These are phyloP conservation scores for Euphrasia arctica DNA, from an alignment of 305 asterid species.

Conservation along the genomic window DNA sequence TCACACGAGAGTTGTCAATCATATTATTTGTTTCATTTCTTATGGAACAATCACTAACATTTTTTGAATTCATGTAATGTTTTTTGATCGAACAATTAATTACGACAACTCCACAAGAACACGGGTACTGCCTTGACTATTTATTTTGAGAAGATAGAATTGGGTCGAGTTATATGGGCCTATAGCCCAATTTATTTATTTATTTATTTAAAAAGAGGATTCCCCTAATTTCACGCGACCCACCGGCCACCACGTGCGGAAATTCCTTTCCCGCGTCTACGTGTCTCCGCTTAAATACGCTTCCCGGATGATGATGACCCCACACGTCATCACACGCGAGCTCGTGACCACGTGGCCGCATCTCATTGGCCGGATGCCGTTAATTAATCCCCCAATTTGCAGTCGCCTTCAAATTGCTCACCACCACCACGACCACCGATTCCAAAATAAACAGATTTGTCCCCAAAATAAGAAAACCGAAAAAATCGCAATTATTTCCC, in stretches of 20 bases:
- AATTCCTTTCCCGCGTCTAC: conserved; percentile 48
- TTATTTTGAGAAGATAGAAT: no score
- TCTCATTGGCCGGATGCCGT: conserved; percentile 15
- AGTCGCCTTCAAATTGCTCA: conserved; percentile 24
- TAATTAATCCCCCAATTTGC: neutral
- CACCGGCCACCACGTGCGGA: conserved; percentile 52
- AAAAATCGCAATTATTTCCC: neutral
- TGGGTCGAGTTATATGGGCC: no score
- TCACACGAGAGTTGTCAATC: no score
- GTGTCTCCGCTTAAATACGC: conserved; percentile 28
- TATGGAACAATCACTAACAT: no score
- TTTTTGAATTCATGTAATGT: no score
- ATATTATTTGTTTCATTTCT: no score
- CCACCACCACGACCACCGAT: neutral
- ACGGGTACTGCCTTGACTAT: no score
- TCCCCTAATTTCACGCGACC: conserved; percentile 42
- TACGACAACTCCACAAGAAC: no score
- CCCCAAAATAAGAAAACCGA: neutral
- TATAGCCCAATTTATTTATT: neutral
- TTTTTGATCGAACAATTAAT: no score
- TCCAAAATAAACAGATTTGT: neutral
- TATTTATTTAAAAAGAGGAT: conserved; percentile 8
- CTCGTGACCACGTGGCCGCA: conserved; percentile 19
- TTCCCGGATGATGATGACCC: neutral
- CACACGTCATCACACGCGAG: conserved; percentile 31